Base-by-base conservation (phyloP, 73 alveolate genomes). In the Paramecium pentaurelia region DNA sequence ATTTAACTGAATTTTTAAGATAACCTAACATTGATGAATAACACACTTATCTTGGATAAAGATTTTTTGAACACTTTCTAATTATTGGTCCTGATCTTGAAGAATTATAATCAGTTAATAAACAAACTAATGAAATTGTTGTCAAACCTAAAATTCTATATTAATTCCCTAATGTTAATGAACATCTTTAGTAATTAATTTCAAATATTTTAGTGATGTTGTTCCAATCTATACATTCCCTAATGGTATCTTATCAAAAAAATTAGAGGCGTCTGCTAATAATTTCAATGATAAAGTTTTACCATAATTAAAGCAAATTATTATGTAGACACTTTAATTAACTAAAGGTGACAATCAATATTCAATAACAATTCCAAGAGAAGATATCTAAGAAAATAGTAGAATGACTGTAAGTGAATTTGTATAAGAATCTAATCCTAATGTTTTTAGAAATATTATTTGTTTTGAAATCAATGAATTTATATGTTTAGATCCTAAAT, bases 401-500 rank as follows among this genome's bases (percentile, higher is more conserved):
- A 34, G 45, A 71, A 71, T 36, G 59, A 38, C 27, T 11, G 60
- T 71, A 36, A 71, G 60, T 71, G 60, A 71, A 71, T 71, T 71
- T 38, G 59, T 36, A 4, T 34, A 71, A 38, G 37, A 71, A 71
- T 36, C 86, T 0, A 71, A 71, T 71, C 86, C 86, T 3, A 71
- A 71, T 71, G 86, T 71, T 1, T 71, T 71, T 36, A 30, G 86
- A 5, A 11, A 71, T 28, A 34, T 71, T 11, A 71, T 71, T 71
- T 71, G 86, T 37, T 38, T 71, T 16, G 86, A 71, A 71, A 71
- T 71, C 36, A 71, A 32, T 36, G 86, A 71, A 71, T 71, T 71
- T 59, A 36, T 36, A 36, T 71, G 86, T 71, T 22, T 64, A 16
- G 59, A 71, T 71, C 54, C 54, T 11, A 36, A 71, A 10, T 11